Conservation (phyloP, 345 rosid genomes). For the Toxicodendron radicans region DNA sequence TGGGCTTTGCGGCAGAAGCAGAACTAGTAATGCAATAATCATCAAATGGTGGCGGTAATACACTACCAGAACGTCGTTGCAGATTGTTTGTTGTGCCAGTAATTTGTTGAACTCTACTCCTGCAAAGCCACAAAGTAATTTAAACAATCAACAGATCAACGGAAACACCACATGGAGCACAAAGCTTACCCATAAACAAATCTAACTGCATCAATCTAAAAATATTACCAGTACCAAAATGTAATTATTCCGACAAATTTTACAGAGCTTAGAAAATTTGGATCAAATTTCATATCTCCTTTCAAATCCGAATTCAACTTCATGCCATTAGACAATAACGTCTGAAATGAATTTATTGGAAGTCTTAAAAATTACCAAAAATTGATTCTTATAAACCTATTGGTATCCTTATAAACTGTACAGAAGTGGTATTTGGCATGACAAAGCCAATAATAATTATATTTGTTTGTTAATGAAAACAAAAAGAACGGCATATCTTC, state of each 20-base stretch:
- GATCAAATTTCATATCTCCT: neutral
- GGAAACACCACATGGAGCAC: neutral
- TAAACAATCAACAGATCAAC: slow-evolving; percentile 25
- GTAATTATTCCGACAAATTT: neutral
- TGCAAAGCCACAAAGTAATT: slow-evolving; percentile 31
- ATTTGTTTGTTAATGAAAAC: neutral
- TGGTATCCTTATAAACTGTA: neutral
- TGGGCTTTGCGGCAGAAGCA: slow-evolving; percentile 49
- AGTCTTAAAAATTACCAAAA: neutral
- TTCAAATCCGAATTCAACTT: neutral
- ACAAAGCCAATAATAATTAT: neutral
- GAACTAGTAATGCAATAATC: slow-evolving; percentile 48
- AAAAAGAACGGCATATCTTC: neutral
- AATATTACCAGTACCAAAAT: neutral
- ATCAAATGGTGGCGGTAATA: slow-evolving; percentile 80
- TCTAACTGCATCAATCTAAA: neutral
- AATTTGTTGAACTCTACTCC: slow-evolving; percentile 86
- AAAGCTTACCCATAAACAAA: neutral
- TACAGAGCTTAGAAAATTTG: neutral
- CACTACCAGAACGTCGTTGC: slow-evolving; percentile 58
- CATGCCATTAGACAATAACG: too few species aligned
- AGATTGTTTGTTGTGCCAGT: slow-evolving; percentile 55
- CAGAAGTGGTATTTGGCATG: neutral
- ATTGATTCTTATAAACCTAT: neutral
- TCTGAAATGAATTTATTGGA: neutral